Conservation (phyloP, 2,329 filamentous ascomycete genomes). For the Stachybotrys echinatus region DNA sequence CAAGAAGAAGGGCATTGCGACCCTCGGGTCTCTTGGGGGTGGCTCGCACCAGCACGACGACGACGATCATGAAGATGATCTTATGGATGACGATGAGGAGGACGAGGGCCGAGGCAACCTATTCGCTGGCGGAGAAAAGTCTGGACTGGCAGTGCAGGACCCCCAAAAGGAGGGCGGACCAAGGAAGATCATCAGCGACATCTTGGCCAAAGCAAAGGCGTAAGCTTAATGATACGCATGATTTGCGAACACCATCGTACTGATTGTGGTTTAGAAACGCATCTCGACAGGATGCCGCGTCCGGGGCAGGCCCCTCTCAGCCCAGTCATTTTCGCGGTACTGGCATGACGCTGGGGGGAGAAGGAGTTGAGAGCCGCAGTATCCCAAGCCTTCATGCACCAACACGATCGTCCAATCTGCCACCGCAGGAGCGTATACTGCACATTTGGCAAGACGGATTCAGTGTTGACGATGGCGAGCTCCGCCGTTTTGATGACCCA, state of each 20-base stretch:
- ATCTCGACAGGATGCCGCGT: slow-evolving; percentile 45
- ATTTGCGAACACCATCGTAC: background rate
- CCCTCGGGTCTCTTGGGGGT: slow-evolving; percentile 50
- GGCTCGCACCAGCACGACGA: slow-evolving; percentile 45
- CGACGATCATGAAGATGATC: slow-evolving; percentile 55
- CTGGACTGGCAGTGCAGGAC: slow-evolving; percentile 63
- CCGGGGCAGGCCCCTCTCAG: slow-evolving; percentile 45
- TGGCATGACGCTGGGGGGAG: slow-evolving; percentile 73
- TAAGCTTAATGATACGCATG: too few species aligned
- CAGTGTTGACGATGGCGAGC: slow-evolving; percentile 75
- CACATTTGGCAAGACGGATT: slow-evolving; percentile 83
- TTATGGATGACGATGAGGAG: slow-evolving; percentile 49
- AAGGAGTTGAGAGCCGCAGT: slow-evolving; percentile 64
- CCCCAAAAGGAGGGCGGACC: slow-evolving; percentile 47
- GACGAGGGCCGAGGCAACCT: slow-evolving; percentile 60
- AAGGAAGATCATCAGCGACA: slow-evolving; percentile 55
- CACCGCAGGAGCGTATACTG: slow-evolving; percentile 61
- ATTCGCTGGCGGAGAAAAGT: slow-evolving; percentile 84
- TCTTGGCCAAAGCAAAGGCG: slow-evolving; percentile 59
- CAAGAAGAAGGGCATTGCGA: slow-evolving; percentile 59
- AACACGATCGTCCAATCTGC: slow-evolving; percentile 20
- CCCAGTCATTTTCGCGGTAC: slow-evolving; percentile 59
- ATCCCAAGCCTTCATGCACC: slow-evolving; percentile 55
- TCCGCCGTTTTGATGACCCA: slow-evolving; percentile 75
- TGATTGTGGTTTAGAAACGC: slow-evolving; percentile 43